Evolutionary conservation across 176 grass and related monocot species (phyloP), one percentile per base, ranked within the genome.

Genomic region (Eleusine indica): DNA sequence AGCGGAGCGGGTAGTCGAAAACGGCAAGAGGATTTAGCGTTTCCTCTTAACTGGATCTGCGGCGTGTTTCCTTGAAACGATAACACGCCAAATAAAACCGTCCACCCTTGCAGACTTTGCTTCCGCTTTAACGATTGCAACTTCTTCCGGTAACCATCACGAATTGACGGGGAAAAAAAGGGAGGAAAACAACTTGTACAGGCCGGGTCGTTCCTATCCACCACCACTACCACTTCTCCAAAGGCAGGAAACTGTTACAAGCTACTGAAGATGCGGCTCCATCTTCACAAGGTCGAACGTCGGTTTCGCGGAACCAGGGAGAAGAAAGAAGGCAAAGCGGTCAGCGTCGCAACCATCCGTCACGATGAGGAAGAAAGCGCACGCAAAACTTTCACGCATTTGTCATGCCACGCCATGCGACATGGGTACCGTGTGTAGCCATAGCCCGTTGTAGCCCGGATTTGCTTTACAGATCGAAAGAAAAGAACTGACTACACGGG

Each of bases 311-410:
- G 18, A 80, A 19, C 63, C 51, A 73, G 47, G 57, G 65, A 63
- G n/a, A 14, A 1, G 14, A 14, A 1, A 17, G 0, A 57, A 46
- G 9, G 2, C 37, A 1, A 6, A 19, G 0, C n/a, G 67, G 74
- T 83, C 80, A 83, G 70, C 10, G 43, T 69, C 14, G 70, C 38
- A 14, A 12, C 18, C 0, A 73, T 21, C 21, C 7, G 43, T 9
- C 51, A 53, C 2, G 51, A 4, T 2, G 15, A 29, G n/a, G 4
- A 19, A 35, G 32, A 35, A 35, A 51, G 3, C 71, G 75, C 40
- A 68, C 71, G 49, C 62, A 40, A 86, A 40, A 86, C 42, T 51
- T 35, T 10, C 56, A 30, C 17, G 40, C 37, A 56, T 46, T 74
- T 44, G 66, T 40, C 84, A 43, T 80, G 84, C 57, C 68, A 73